Conservation (phyloP, 2,329 filamentous ascomycete genomes). For the Periconia digitata region DNA sequence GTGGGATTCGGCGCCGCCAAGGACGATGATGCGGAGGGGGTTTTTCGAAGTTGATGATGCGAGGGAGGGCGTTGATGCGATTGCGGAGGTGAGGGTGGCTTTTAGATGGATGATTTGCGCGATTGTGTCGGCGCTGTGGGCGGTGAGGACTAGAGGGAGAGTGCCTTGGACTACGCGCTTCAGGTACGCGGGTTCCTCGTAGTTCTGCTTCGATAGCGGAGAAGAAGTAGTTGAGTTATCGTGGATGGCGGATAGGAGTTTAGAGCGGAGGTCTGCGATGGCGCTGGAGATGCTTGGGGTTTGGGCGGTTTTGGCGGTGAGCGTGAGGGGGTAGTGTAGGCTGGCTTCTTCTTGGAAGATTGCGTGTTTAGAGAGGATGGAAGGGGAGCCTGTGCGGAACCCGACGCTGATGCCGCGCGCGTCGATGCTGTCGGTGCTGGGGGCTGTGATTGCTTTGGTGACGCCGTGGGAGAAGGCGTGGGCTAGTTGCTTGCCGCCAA, state of each 20-base stretch:
- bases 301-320: slow-evolving; percentile 48
- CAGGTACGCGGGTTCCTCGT: slow-evolving; percentile 51
- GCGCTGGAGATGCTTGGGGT: slow-evolving; percentile 51
- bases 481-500: slow-evolving; percentile 44
- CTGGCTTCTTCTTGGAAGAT: slow-evolving; percentile 44
- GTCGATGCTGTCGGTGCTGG: slow-evolving; percentile 29
- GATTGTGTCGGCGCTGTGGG: slow-evolving; percentile 66
- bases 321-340: slow-evolving; percentile 55
- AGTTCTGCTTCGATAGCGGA: slow-evolving; percentile 10
- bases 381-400: slow-evolving; percentile 38
- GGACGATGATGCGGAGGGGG: slow-evolving; percentile 54
- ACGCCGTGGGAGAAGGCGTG: slow-evolving; percentile 43
- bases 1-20: slow-evolving; percentile 65
- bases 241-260: slow-evolving; percentile 56
- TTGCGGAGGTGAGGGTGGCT: slow-evolving; percentile 52
- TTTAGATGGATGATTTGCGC: slow-evolving; percentile 63
- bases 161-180: slow-evolving; percentile 57
- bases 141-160: slow-evolving; percentile 59
- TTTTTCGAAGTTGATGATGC: no score
- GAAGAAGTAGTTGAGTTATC: slow-evolving; percentile 33
- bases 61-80: slow-evolving; percentile 39
- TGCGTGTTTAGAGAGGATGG: slow-evolving; percentile 34
- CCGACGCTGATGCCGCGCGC: slow-evolving; percentile 42
- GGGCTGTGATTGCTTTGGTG: slow-evolving; percentile 42
- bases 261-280: slow-evolving; percentile 55